A percentile compares a stretch with the other conserved stretches of the same genome.
phyloP scores from a whole-genome alignment of 169 alveolate species.

The Babesia divergens region DNA sequence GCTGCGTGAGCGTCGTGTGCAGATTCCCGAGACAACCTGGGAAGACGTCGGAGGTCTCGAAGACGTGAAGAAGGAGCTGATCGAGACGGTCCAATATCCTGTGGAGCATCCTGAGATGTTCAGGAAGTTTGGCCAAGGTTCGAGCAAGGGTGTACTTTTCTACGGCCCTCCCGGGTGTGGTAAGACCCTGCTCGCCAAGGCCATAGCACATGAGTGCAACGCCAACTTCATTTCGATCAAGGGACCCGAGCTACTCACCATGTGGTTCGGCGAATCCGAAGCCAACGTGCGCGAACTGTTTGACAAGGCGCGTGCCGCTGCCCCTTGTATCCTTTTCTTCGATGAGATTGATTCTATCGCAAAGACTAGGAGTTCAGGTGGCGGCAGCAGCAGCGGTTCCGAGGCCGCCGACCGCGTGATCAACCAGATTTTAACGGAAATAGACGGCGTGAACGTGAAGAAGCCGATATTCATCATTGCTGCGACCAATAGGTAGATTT shows the following conservation, averaged over 20 bases:
- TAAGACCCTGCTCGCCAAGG: conserved; percentile 89
- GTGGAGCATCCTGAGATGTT: conserved; percentile 77
- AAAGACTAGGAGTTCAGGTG: conserved; percentile 81
- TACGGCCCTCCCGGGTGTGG: conserved; percentile 96
- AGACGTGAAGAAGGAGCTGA: conserved; percentile 82
- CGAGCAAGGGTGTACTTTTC: conserved; percentile 82
- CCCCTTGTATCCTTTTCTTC: conserved; percentile 89
- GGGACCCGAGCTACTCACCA: conserved; percentile 77
- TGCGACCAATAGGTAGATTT: conserved; percentile 84
- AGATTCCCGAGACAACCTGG: conserved; percentile 93
- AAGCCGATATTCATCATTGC: conserved; percentile 91
- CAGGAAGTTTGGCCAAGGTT: conserved; percentile 76
- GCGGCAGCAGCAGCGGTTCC: conserved; percentile 78
- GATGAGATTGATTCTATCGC: conserved; percentile 99
- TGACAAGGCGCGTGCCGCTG: conserved; percentile 83
- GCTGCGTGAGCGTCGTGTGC: conserved; percentile 89
- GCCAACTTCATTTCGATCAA: conserved; percentile 85
- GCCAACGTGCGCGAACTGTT: conserved; percentile 78
- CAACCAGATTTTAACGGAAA: conserved; percentile 91
- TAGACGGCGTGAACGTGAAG: conserved; percentile 90
- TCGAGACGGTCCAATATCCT: conserved; percentile 81
- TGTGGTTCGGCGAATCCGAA: conserved; percentile 82
- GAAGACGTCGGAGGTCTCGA: conserved; percentile 90
- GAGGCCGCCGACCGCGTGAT: conserved; percentile 94
- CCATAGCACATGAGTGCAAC: conserved; percentile 88